Evolutionary conservation across 2,329 filamentous ascomycete species (phyloP).

Genomic region (Fusarium sterilihyphosum): DNA sequence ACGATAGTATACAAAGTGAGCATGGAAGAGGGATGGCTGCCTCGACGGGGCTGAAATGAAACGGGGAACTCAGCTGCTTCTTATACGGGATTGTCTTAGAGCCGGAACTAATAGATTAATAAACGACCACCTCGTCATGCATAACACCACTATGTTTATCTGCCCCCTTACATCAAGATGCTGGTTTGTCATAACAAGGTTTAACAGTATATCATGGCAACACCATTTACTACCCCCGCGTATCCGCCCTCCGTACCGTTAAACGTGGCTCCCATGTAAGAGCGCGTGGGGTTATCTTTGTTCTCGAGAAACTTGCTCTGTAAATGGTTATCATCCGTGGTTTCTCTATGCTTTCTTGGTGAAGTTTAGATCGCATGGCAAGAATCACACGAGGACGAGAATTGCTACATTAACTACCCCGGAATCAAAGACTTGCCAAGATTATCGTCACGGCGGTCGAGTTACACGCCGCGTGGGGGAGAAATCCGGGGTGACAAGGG

Average conservation of each 20-base stretch:
- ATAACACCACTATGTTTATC: slow-evolving; percentile 12
- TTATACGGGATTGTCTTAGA: not conserved
- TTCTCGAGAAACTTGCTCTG: not conserved
- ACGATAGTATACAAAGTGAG: not conserved
- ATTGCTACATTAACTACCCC: not conserved
- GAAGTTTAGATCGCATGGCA: not conserved
- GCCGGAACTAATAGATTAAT: not conserved
- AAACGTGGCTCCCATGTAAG: slow-evolving; percentile 16
- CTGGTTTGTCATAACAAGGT: slow-evolving; percentile 18
- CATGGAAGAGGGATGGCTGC: not conserved
- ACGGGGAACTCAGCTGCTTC: not conserved
- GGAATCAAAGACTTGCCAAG: not conserved
- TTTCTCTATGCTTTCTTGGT: not conserved
- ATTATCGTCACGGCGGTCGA: not conserved
- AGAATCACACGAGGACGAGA: not conserved
- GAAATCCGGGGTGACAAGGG: slow-evolving; percentile 26
- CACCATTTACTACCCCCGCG: slow-evolving; percentile 15
- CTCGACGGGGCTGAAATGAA: not conserved
- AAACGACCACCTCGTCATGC: not conserved
- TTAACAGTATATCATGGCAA: slow-evolving; percentile 12
- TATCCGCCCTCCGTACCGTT: slow-evolving; percentile 1
- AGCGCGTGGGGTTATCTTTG: slow-evolving; percentile 12
- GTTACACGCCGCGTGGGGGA: slow-evolving; percentile 28
- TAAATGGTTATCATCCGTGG: not conserved
- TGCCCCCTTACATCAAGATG: not conserved